These are phyloP conservation scores for Medicago arabica DNA, from an alignment of 306 rosid species.

Conservation along the genomic window DNA sequence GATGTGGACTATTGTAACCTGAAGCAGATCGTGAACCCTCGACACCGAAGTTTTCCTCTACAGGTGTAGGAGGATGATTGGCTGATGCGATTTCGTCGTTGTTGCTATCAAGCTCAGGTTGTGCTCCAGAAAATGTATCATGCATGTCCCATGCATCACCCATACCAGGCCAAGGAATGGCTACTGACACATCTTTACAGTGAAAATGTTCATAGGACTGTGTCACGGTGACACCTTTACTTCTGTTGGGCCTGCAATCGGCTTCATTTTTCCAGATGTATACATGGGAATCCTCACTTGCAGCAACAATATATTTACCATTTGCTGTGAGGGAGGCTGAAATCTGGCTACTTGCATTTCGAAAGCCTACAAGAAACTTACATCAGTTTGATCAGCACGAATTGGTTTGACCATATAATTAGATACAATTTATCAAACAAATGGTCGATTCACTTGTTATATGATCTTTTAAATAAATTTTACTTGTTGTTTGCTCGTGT, in stretches of 20 bases:
- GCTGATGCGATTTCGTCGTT: constrained; percentile 65
- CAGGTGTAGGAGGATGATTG: constrained; percentile 97
- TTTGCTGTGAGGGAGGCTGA: constrained; percentile 83
- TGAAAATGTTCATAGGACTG: constrained; percentile 88
- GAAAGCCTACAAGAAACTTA: constrained; percentile 72
- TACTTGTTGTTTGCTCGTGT: constrained; percentile 22
- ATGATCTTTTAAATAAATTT: constrained; percentile 6
- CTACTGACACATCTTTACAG: constrained; percentile 89
- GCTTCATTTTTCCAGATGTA: constrained; percentile 97
- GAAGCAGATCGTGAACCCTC: constrained; percentile 64
- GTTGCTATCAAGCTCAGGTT: constrained; percentile 58
- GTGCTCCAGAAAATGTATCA: constrained; percentile 52
- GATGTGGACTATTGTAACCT: constrained; percentile 71
- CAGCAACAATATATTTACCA: constrained; percentile 84
- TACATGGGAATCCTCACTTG: constrained; percentile 95
- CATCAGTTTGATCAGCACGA: constrained; percentile 41
- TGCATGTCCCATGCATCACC: constrained; percentile 72
- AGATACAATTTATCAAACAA: constrained; percentile 31
- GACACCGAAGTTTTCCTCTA: constrained; percentile 62
- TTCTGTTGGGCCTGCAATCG: constrained; percentile 83
- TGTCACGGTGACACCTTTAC: constrained; percentile 71
- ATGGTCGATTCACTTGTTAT: constrained; percentile 27
- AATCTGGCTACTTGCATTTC: constrained; percentile 81
- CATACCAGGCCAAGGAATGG: constrained; percentile 94
- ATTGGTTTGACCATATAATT: constrained; percentile 8